Conservation (phyloP, 176 grass and related monocot species). For the Oryza coarctata region DNA sequence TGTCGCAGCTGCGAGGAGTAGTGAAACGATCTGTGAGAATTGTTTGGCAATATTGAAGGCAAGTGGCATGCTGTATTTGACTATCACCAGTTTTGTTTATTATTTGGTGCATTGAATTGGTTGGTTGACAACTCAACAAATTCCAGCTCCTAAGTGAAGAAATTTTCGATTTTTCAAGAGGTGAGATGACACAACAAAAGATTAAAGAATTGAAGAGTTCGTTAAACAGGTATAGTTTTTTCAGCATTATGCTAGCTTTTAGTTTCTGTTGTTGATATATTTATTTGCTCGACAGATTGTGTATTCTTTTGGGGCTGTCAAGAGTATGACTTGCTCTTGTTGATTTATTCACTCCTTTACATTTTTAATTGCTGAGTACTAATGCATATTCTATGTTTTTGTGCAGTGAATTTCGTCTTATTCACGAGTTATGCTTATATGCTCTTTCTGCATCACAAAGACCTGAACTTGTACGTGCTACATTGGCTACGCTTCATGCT, state of each 20-base stretch:
- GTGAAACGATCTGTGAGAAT: conserved; percentile 96
- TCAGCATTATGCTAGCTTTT: conserved; percentile 18
- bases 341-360: too few relatives aligned
- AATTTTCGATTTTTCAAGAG: conserved; percentile 99
- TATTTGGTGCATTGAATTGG: too few relatives aligned
- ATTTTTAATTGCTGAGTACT: neutral
- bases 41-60: conserved; percentile 99
- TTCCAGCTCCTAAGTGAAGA: conserved; percentile 96
- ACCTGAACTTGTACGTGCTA: conserved; percentile 83
- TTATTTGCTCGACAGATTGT: neutral
- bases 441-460: conserved; percentile 91
- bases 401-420: conserved; percentile 92
- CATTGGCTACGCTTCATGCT: conserved; percentile 93
- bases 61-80: conserved; percentile 12
- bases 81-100: too few relatives aligned
- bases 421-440: conserved; percentile 97
- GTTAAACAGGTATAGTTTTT: conserved; percentile 73
- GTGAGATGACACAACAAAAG: conserved; percentile 96
- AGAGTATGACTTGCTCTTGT: too few relatives aligned
- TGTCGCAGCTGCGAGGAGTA: conserved; percentile 93
- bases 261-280: too few relatives aligned
- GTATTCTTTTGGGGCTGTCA: neutral
- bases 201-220: conserved; percentile 98
- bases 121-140: neutral
- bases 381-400: conserved; percentile 26